Percentiles rank a stretch among this genome's conserved stretches.
These are phyloP conservation scores for Colletotrichum trifolii DNA, from an alignment of 2,329 filamentous ascomycete species.

Conservation along the genomic window DNA sequence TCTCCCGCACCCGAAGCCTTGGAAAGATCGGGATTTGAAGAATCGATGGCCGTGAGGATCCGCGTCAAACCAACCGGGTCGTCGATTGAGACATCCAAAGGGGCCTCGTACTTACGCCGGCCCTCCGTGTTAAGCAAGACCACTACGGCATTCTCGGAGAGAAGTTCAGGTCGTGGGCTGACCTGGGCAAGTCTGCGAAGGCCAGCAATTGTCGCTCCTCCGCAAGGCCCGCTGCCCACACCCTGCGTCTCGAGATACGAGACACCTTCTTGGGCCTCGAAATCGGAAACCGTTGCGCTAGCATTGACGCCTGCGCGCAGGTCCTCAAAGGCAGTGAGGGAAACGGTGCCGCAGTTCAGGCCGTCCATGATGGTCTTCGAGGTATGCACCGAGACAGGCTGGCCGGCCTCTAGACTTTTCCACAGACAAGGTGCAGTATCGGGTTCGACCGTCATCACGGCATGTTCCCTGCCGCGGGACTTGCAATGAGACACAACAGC, in stretches of 20 bases:
- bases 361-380: slow-evolving; percentile 77
- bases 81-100: slow-evolving; percentile 53
- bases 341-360: slow-evolving; percentile 78
- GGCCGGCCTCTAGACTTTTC: slow-evolving; percentile 61
- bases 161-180: slow-evolving; percentile 44
- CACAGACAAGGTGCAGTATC: slow-evolving; percentile 71
- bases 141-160: slow-evolving; percentile 64
- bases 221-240: slow-evolving; percentile 71
- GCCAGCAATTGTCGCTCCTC: slow-evolving; percentile 67
- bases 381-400: slow-evolving; percentile 62
- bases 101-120: slow-evolving; percentile 61
- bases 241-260: slow-evolving; percentile 60
- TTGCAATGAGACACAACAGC: slow-evolving; percentile 76
- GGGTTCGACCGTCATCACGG: slow-evolving; percentile 76
- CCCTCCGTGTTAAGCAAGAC: slow-evolving; percentile 77
- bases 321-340: slow-evolving; percentile 71
- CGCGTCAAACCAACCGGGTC: slow-evolving; percentile 56
- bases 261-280: slow-evolving; percentile 70
- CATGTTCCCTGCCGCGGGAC: slow-evolving; percentile 42
- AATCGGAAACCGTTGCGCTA: slow-evolving; percentile 69
- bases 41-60: slow-evolving; percentile 59
- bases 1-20: slow-evolving; percentile 57
- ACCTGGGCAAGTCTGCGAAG: slow-evolving; percentile 57
- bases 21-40: slow-evolving; percentile 57
- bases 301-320: slow-evolving; percentile 69